Conservation (phyloP, 495 filamentous ascomycete species). For the Arthonia radiata region DNA sequence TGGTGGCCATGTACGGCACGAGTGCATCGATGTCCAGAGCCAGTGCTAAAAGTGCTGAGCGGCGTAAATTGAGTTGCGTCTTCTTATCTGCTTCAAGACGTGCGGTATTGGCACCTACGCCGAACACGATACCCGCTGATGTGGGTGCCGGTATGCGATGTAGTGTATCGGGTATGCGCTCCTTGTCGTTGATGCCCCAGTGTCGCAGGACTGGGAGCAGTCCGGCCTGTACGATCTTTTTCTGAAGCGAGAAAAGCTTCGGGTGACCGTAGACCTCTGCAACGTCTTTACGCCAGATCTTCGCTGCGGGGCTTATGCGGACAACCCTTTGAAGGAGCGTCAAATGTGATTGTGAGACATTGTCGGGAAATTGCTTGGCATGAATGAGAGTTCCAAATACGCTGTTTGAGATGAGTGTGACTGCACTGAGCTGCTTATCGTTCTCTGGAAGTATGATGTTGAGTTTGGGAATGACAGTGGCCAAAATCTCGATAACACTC, state of each 20-base stretch:
- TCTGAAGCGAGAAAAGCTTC: conserved; percentile 47
- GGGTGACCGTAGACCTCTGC: conserved; percentile 77
- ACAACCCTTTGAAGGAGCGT: conserved; percentile 53
- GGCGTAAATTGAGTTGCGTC: conserved; percentile 71
- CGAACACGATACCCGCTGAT: conserved; percentile 93
- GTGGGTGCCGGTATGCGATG: conserved; percentile 58
- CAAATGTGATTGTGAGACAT: conserved; percentile 44
- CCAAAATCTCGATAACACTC: conserved; percentile 60
- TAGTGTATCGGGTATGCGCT: conserved; percentile 60
- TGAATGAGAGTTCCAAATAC: conserved; percentile 64
- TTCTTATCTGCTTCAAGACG: conserved; percentile 80
- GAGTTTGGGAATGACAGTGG: conserved; percentile 53
- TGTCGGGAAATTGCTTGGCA: conserved; percentile 71
- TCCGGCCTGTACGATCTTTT: conserved; percentile 35
- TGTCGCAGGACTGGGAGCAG: conserved; percentile 72
- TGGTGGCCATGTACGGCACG: conserved; percentile 39
- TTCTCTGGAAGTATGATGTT: conserved; percentile 66
- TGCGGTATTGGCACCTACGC: conserved; percentile 86
- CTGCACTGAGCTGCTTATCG: conserved; percentile 56
- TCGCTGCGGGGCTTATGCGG: conserved; percentile 53
- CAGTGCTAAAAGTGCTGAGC: conserved; percentile 53
- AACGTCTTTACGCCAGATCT: conserved; percentile 81
- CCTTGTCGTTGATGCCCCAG: conserved; percentile 66
- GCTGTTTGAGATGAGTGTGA: conserved; percentile 55
- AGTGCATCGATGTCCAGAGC: conserved; percentile 54